A percentile compares a stretch with the other conserved stretches of the same genome.
phyloP scores from a whole-genome alignment of 2,329 filamentous ascomycete genomes.

The Tricladium varicosporioides region DNA sequence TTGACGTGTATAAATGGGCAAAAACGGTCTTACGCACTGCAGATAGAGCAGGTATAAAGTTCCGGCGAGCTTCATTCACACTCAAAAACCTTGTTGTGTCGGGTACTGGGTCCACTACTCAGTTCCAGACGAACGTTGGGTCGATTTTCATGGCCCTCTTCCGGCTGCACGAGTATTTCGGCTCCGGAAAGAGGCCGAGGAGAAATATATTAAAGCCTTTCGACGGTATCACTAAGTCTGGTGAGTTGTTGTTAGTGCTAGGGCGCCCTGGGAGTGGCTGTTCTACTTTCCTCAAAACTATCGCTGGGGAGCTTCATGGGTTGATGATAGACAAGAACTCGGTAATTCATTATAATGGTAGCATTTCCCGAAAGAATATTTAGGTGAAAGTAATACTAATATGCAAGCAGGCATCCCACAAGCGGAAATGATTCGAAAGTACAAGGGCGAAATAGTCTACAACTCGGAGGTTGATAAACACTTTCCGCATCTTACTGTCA shows the following conservation, averaged over 20 bases:
- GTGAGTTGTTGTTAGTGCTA: slow-evolving; percentile 65
- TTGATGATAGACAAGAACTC: slow-evolving; percentile 32
- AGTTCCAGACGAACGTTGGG: no score
- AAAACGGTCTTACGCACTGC: no score
- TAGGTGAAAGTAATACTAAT: slow-evolving; percentile 33
- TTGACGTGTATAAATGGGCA: no score
- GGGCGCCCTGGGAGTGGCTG: slow-evolving; percentile 60
- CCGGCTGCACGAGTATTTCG: no score
- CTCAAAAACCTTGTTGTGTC: no score
- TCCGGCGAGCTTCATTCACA: no score
- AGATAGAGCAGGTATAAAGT: no score
- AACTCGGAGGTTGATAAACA: slow-evolving; percentile 75
- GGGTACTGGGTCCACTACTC: no score
- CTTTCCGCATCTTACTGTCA: slow-evolving; percentile 73
- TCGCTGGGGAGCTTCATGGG: slow-evolving; percentile 52
- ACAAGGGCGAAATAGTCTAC: slow-evolving; percentile 66
- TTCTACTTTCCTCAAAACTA: slow-evolving; percentile 58
- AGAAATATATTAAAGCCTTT: slow-evolving; percentile 30
- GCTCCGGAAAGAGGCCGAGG: no score
- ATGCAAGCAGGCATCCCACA: slow-evolving; percentile 40
- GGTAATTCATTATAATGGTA: slow-evolving; percentile 61
- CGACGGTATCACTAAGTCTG: slow-evolving; percentile 57
- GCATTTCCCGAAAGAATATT: slow-evolving; percentile 40
- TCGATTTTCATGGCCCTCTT: no score
- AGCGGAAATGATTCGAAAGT: slow-evolving; percentile 54